Base-by-base conservation (phyloP, 495 filamentous ascomycete genomes). In the Mytilinidion resinicola region DNA sequence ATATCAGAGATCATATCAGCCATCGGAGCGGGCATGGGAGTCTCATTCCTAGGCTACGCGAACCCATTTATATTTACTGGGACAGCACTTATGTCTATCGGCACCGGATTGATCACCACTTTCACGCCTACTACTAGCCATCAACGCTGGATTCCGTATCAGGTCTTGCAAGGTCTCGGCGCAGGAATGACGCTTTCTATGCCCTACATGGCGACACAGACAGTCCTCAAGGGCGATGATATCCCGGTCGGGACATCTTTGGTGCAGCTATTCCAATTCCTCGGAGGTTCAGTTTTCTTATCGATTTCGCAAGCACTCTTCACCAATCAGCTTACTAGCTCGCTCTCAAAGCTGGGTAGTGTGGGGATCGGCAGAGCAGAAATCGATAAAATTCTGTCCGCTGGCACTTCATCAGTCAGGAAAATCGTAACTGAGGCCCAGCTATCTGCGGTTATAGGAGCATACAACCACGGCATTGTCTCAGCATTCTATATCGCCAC, bases 81-180 rank as follows among this genome's bases (percentile, higher is more conserved):
- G 11, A 20, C 38, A 7, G 4, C 19, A 30, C 17, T 49, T 9
- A 17, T 57, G 19, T 38, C 46, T 14, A 54, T 57, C 4, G 55
- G 14, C 15, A 12, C 34, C 4, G 43, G 44, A 0, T 46, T 57
- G 6, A 55, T 55, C 42, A 39, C 55, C 9, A 57, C 44, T 2
- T 57, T 38, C 14, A 37, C n/a, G 11, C 15, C 21, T 25, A 21
- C 25, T 14, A 56, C 53, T 12, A n/a, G 14, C 34, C 25, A 30
- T 30, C 38, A n/a, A 7, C 9, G 46, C 49, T 56, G 53, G 53
- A 25, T 56, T 3, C n/a, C 30, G 12, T 56, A 44, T 35, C 39
- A 56, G 48, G 15, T 56, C 10, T 9, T 56, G 15, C 37, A 36
- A 21, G 53, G 53, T 12, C n/a, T 47, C 25, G 53, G 53, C 3